These are phyloP conservation scores for Albugo candida DNA, from an alignment of 352 stramenopile species.

Conservation along the genomic window DNA sequence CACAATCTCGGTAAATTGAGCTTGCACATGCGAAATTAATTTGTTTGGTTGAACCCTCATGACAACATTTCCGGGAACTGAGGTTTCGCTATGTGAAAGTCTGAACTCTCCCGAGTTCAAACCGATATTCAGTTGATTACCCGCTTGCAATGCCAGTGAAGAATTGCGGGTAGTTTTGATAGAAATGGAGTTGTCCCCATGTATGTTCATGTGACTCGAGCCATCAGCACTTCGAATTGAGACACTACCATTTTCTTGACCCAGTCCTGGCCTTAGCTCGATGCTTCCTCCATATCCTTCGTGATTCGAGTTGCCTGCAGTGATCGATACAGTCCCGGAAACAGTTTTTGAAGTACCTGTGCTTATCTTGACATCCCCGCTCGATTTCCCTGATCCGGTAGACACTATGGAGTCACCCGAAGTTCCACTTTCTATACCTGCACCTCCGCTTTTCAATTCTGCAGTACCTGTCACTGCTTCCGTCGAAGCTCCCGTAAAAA, in stretches of 20 bases:
- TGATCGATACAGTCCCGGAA: constrained; percentile 17
- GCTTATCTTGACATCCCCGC: constrained; percentile 7
- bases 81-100: constrained; percentile 22
- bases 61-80: constrained; percentile 24
- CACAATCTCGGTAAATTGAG: constrained; percentile 80
- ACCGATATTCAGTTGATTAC: constrained; percentile 27
- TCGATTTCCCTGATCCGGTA: background rate
- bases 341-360: constrained; percentile 32
- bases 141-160: constrained; percentile 20
- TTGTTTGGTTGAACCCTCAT: constrained; percentile 34
- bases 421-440: constrained; percentile 7
- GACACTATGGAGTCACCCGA: constrained; percentile 8
- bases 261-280: background rate
- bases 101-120: constrained; percentile 28
- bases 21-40: constrained; percentile 45
- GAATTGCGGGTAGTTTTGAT: constrained; percentile 14
- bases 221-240: constrained; percentile 1
- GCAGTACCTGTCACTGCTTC: constrained; percentile 10
- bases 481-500: constrained; percentile 4
- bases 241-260: constrained; percentile 1
- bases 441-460: constrained; percentile 9
- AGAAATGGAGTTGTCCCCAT: constrained; percentile 15
- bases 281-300: background rate
- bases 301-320: constrained; percentile 7
- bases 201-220: background rate